These are phyloP conservation scores for Paraconiothyrium brasiliense DNA, from an alignment of 2,329 filamentous ascomycete species.

Conservation along the genomic window DNA sequence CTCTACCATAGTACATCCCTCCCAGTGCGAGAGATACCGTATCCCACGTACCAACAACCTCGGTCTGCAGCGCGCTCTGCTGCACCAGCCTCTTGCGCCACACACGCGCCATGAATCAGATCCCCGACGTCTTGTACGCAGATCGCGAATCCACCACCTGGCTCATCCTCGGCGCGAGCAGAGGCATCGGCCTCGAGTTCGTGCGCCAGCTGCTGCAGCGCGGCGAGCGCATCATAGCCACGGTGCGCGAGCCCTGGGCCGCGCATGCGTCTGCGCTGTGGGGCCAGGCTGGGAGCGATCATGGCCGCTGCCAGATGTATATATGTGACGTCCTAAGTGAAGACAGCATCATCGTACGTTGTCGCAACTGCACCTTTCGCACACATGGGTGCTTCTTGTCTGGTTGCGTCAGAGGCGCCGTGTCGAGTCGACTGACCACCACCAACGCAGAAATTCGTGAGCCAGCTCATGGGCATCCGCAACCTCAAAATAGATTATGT, in stretches of 20 bases:
- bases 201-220: slow-evolving; percentile 59
- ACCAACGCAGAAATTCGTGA: slow-evolving; percentile 54
- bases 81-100: slow-evolving; percentile 17
- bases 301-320: slow-evolving; percentile 58
- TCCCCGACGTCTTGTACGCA: slow-evolving; percentile 54
- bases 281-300: slow-evolving; percentile 54
- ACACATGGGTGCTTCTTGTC: neutral
- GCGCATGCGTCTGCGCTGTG: slow-evolving; percentile 53
- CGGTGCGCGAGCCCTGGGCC: slow-evolving; percentile 57
- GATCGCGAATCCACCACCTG: slow-evolving; percentile 55
- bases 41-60: slow-evolving; percentile 11
- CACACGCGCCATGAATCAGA: slow-evolving; percentile 50
- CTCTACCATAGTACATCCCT: slow-evolving; percentile 2
- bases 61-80: slow-evolving; percentile 14
- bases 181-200: slow-evolving; percentile 63
- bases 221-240: slow-evolving; percentile 62
- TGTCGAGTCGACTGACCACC: slow-evolving; percentile 18
- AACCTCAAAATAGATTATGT: slow-evolving; percentile 62
- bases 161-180: slow-evolving; percentile 58
- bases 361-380: neutral
- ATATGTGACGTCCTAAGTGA: slow-evolving; percentile 65
- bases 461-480: slow-evolving; percentile 50
- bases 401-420: slow-evolving; percentile 5
- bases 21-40: neutral
- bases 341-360: slow-evolving; percentile 58